Evolutionary conservation across 768 basidiomycete species (phyloP), one percentile per base, ranked within the genome.

Genomic region (Suillus spraguei): DNA sequence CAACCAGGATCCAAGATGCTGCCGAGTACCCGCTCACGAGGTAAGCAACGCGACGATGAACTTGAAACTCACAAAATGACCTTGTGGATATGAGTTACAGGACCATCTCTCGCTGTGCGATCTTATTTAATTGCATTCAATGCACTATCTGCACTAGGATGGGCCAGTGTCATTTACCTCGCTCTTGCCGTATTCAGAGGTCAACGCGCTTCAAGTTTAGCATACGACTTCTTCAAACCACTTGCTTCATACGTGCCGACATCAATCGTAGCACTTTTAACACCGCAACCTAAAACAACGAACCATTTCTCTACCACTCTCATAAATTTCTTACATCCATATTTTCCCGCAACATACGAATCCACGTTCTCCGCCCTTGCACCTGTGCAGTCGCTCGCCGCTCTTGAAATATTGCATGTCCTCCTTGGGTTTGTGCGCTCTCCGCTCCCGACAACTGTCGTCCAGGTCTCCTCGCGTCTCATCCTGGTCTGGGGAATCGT

Each of bases 401-500:
- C 87, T 0, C 78, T 99, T 58, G 97, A 99, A 74, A 85, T 97
- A 28, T 67, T 91, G 3, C 97, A 99, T 73, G 86, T 88, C 42
- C 74, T 89, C 7, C 68, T 94, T 8, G 88, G 95, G 0, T 87
- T 88, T 81, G 97, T 98, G 52, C 80, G 89, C 58, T 91, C 88
- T 61, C 89, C 92, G 9, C 71, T 93, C 14, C 80, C 77, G 16
- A 95, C 94, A 0, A 95, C 94, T 0, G 71, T 79, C 6, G 84
- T 88, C 67, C 95, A 97, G 74, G 94, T 97, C 44, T 83, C 87
- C 0, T 92, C 90, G 66, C 80, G 95, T 46, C 80, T 98, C 4
- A 88, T 89, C 75, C 80, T 94, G 49, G 87, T 98, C 2, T 98
- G 94, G 95, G 91, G 87, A 24, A 83, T 98, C 63, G 84, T 69